phyloP scores from a whole-genome alignment of 106 monocot species.

The Agapanthus africanus region DNA sequence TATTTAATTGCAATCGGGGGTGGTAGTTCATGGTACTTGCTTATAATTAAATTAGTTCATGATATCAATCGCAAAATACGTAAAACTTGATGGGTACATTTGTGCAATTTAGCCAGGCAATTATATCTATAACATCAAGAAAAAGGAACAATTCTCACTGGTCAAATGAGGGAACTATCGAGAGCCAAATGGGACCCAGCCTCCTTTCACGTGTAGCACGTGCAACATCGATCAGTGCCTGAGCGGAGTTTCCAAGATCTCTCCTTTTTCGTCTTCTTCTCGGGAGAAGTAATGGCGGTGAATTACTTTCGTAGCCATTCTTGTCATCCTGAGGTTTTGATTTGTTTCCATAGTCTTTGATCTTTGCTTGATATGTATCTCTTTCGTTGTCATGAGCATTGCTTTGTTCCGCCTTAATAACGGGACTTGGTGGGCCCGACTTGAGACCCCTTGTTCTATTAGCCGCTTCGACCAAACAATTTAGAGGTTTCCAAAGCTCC shows the following conservation, averaged over 20 bases:
- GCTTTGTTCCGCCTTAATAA: constrained; percentile 36
- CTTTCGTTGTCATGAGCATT: constrained; percentile 21
- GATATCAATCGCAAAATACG: too few species aligned
- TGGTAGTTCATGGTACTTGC: too few species aligned
- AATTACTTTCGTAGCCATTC: constrained; percentile 13
- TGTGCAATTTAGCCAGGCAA: too few species aligned
- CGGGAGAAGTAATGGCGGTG: constrained; percentile 8
- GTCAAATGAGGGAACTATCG: constrained; percentile 35
- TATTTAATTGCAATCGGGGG: too few species aligned
- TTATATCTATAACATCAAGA: not conserved
- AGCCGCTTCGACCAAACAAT: constrained; percentile 81
- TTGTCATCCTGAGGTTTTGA: constrained; percentile 27
- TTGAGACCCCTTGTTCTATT: constrained; percentile 57
- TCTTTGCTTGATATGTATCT: constrained; percentile 17
- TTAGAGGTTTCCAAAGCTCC: constrained; percentile 82
- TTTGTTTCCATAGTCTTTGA: constrained; percentile 21
- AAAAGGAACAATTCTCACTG: constrained; percentile 26
- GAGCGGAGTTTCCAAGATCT: constrained; percentile 27
- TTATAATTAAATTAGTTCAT: too few species aligned
- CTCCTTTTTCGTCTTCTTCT: constrained; percentile 36
- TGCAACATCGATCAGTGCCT: constrained; percentile 45
- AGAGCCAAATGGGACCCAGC: constrained; percentile 49
- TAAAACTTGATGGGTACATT: too few species aligned
- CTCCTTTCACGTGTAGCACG: constrained; percentile 32
- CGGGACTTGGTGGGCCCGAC: constrained; percentile 29